Evolutionary conservation across 148 eudicot genomes (phyloP).

Genomic region (Rheum nobile): DNA sequence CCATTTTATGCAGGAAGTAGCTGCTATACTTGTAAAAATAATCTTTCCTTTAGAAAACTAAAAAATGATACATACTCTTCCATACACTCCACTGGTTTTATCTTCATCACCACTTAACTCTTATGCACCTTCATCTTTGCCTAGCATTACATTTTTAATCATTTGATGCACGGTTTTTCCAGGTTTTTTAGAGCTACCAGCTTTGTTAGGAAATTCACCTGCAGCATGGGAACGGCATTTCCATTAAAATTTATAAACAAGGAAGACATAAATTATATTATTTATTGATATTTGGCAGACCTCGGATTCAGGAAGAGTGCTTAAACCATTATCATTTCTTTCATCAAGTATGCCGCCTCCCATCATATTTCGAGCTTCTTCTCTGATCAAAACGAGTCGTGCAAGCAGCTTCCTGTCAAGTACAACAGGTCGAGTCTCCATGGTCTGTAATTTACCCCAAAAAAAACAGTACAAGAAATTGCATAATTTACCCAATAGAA

Average conservation of each 20-base stretch:
- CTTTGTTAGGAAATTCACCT: conserved; percentile 89
- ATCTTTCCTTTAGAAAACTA: neutral
- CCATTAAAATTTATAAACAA: neutral
- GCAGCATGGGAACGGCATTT: conserved; percentile 13
- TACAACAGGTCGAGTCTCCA: conserved; percentile 83
- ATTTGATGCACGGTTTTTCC: conserved; percentile 72
- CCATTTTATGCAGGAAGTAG: neutral
- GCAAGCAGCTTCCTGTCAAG: conserved; percentile 95
- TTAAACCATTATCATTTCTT: conserved; percentile 89
- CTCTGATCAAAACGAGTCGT: conserved; percentile 92
- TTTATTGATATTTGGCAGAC: conserved; percentile 18
- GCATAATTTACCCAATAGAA: neutral
- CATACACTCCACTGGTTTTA: conserved; percentile 43
- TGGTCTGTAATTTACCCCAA: too few species aligned
- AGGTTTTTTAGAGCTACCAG: conserved; percentile 77
- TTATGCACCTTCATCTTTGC: conserved; percentile 93
- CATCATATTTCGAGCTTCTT: conserved; percentile 97
- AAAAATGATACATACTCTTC: conserved; percentile 39
- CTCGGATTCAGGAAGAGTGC: conserved; percentile 90
- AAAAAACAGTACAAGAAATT: neutral
- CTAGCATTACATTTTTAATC: conserved; percentile 89
- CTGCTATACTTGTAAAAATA: neutral
- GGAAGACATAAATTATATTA: neutral
- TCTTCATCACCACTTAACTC: conserved; percentile 29
- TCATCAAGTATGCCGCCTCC: conserved; percentile 97